Evolutionary conservation across 495 filamentous ascomycete species (phyloP), one percentile per base, ranked within the genome.

Genomic region (Cercophora scortea): DNA sequence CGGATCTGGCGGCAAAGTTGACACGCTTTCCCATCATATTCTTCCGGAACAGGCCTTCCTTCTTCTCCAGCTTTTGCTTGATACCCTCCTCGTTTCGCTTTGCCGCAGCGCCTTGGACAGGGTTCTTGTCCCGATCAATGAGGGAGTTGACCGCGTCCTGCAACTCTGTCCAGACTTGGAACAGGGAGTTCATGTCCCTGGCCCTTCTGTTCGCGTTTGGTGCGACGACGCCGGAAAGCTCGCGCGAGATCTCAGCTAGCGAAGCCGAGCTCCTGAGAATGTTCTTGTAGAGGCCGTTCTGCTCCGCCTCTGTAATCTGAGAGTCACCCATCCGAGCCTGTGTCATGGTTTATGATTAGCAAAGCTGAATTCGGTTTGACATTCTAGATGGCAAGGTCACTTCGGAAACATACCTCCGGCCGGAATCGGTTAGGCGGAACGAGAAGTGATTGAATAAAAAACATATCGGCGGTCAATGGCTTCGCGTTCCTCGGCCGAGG

Each of bases 1-100:
- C 94, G 77, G 86, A 93, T 65, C 94, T 86, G 48, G 94, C 94
- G 51, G 94, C 94, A 65, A 90, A 96, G 69, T 99, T 97, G 67
- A 99, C 94, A 72, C 94, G 88, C 74, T 99, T 99, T 45, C 94
- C 94, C 94, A 99, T 99, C 92, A 99, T 97, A 73, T 99, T 95
- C 78, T 92, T 97, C 59, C 94, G 78, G 76, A 99, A 97, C 45
- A 99, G 72, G 44, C 94, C 94, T 63, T 99, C 94, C 70, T 99
- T 99, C 78, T 97, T 97, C 70, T 99, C 94, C 13, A 99, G 79
- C 61, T 89, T 86, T 62, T 99, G 94, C 70, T 97, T 99, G 68
- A 99, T 94, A 52, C 94, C 94, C 39, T 90, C 85, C 52, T 87
- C 83, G 42, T 84, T 83, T 45, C 77, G 70, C 62, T 79, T 80